Percentiles rank a stretch among this genome's conserved stretches.
Evolutionary conservation across 1,284 basidiomycete genomes (phyloP).

Genomic region (Rhodotorula sp.): DNA sequence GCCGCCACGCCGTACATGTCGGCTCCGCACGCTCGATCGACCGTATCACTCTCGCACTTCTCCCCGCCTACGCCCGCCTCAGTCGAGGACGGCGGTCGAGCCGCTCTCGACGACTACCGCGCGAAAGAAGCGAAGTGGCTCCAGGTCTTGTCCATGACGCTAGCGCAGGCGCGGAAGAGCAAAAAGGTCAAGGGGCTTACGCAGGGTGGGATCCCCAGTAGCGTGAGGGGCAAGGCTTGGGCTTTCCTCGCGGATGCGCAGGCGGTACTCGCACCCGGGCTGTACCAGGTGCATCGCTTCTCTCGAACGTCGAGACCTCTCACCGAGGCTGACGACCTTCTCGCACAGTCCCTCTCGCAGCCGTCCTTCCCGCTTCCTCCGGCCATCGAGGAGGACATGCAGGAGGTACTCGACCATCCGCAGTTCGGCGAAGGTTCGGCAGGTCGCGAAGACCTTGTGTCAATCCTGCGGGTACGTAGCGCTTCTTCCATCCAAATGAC

Average conservation of each 20-base stretch:
- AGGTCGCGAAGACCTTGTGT: constrained; percentile 16
- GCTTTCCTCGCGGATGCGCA: constrained; percentile 73
- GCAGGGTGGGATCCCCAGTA: constrained; percentile 74
- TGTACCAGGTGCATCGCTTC: constrained; percentile 62
- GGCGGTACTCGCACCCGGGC: constrained; percentile 63
- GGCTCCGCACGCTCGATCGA: neutral
- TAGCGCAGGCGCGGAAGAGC: constrained; percentile 68
- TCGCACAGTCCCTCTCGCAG: neutral
- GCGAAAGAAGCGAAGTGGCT: constrained; percentile 42
- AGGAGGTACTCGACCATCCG: constrained; percentile 12
- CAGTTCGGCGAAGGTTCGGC: constrained; percentile 15
- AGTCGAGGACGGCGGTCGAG: constrained; percentile 6
- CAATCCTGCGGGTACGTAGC: constrained; percentile 15
- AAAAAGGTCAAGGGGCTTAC: constrained; percentile 81
- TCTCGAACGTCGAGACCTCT: too few species aligned
- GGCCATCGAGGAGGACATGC: constrained; percentile 18
- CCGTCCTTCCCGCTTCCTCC: too few species aligned
- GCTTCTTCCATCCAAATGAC: neutral
- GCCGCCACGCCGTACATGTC: neutral
- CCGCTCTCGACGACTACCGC: constrained; percentile 37
- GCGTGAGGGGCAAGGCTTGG: constrained; percentile 82
- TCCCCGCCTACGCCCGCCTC: constrained; percentile 24
- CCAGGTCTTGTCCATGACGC: constrained; percentile 34
- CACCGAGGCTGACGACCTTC: too few species aligned
- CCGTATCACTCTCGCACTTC: constrained; percentile 19